Evolutionary conservation across 2,329 filamentous ascomycete genomes (phyloP).

Genomic region (Fusarium sp.): DNA sequence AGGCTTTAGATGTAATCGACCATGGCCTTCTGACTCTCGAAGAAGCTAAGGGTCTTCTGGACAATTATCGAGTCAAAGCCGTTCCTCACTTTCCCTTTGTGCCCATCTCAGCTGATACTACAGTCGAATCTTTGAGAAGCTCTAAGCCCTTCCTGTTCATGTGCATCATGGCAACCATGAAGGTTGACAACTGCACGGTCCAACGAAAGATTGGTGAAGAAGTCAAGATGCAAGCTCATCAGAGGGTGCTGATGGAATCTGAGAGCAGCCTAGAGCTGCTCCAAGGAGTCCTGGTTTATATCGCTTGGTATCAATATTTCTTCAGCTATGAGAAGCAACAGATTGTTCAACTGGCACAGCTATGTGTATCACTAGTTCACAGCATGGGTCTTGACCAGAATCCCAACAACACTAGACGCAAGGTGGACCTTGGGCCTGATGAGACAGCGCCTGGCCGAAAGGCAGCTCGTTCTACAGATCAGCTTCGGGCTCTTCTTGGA

Average conservation of each 20-base stretch:
- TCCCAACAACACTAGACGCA: slow-evolving; percentile 7
- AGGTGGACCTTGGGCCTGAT: slow-evolving; percentile 15
- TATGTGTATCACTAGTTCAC: slow-evolving; percentile 8
- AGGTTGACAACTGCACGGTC: slow-evolving; percentile 10
- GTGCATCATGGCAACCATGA: slow-evolving; percentile 17
- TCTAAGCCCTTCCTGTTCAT: slow-evolving; percentile 6
- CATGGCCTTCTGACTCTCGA: neutral
- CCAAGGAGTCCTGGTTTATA: slow-evolving; percentile 2
- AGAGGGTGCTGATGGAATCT: slow-evolving; percentile 16
- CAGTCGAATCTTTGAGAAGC: neutral
- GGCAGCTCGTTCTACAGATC: neutral
- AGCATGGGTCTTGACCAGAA: slow-evolving; percentile 16
- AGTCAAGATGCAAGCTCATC: slow-evolving; percentile 5
- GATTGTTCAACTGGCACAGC: slow-evolving; percentile 7
- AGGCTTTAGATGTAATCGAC: neutral
- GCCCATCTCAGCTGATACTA: neutral
- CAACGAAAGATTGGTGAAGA: slow-evolving; percentile 7
- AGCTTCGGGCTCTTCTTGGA: slow-evolving; percentile 14
- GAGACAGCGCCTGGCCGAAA: slow-evolving; percentile 9
- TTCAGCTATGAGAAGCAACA: slow-evolving; percentile 21
- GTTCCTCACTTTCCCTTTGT: slow-evolving; percentile 4
- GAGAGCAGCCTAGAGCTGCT: slow-evolving; percentile 16
- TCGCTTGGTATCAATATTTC: slow-evolving; percentile 22
- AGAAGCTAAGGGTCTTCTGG: neutral
- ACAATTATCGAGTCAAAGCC: slow-evolving; percentile 5